Base-by-base conservation (phyloP, 208 protist species). In the Phytomonas sp. region DNA sequence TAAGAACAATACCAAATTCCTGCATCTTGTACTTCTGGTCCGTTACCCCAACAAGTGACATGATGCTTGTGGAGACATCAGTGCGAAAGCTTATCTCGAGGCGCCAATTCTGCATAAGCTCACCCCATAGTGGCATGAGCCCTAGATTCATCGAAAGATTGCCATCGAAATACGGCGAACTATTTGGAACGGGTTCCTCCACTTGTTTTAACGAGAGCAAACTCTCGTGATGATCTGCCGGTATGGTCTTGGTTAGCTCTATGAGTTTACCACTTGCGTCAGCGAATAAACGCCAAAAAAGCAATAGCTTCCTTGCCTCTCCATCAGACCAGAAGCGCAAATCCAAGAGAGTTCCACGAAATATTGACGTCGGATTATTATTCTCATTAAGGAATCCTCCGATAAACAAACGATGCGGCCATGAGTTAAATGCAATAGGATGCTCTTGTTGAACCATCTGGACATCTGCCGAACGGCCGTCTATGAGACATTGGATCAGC, bases 11-110 rank as follows among this genome's bases (percentile, higher is more conserved):
- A 70, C 88, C 88, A 4, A 96, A 71, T 76, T 92, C 84, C 65
- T 91, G 82, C 91, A 94, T 96, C 75, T 91, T 84, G 73, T 82
- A 89, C 60, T 91, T 84, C 34, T 80, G 76, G 56, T 94, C 91
- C 7, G 88, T 96, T 34, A 88, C 84, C 66, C 91, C 91, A 37
- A 94, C 34, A 4, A 96, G 80, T 64, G 77, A 83, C 91, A 96
- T 96, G 60, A 81, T 79, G 29, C 87, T 79, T 32, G 78, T 82
- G 51, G 80, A 80, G 28, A 93, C 77, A 61, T 84, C 73, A 2
- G 91, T 96, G 59, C 85, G 79, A 66, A 96, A 96, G 62, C 83
- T 81, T 64, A 96, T 77, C 81, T 96, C 91, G 31, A 96, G 68
- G 28, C 86, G 79, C 83, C 86, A 96, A 73, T 94, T 93, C 66